Percentiles rank a stretch among this genome's conserved stretches.
Evolutionary conservation across 345 rosid species (phyloP).

Genomic region (Citrus sinensis): DVS_A1.0 CM039162.1:20610501-20611000

Average conservation of each 20-base stretch:
- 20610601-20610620: background rate
- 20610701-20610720: background rate
- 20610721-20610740: background rate
- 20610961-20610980: conserved; percentile 66
- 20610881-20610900: conserved; percentile 38
- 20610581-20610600: background rate
- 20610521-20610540: background rate
- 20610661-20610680: background rate
- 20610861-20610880: conserved; percentile 39
- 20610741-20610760: background rate
- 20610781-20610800: background rate
- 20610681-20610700: background rate
- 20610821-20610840: conserved; percentile 37
- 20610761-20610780: background rate
- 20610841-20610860: conserved; percentile 28
- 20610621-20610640: background rate
- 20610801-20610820: background rate
- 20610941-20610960: conserved; percentile 69
- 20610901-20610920: conserved; percentile 67
- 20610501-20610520: background rate
- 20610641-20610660: background rate
- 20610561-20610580: background rate
- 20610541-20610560: too few relatives aligned
- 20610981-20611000: conserved; percentile 43
- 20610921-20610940: conserved; percentile 80